These are phyloP conservation scores for Isabelozyma gotoi DNA, from an alignment of 805 yeast species.

Conservation along the genomic window DNA sequence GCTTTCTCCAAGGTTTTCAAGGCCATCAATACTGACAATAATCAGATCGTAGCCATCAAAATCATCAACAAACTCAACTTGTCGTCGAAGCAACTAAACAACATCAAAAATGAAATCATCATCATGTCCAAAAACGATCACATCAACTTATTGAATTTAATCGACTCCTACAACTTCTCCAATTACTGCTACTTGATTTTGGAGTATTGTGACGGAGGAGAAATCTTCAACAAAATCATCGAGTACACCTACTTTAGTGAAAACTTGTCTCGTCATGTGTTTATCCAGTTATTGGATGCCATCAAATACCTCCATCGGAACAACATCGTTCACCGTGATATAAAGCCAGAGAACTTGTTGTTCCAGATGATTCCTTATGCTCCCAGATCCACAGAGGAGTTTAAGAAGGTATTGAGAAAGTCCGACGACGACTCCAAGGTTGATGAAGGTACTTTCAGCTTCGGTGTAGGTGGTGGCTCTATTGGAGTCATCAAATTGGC, in stretches of 20 bases:
- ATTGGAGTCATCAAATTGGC: slow-evolving; percentile 66
- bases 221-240: slow-evolving; percentile 76
- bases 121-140: slow-evolving; percentile 68
- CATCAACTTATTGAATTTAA: slow-evolving; percentile 57
- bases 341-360: slow-evolving; percentile 76
- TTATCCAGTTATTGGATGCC: slow-evolving; percentile 68
- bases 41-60: slow-evolving; percentile 66
- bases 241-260: slow-evolving; percentile 76
- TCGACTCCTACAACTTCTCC: slow-evolving; percentile 51
- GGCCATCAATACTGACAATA: slow-evolving; percentile 45
- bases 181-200: slow-evolving; percentile 60
- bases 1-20: slow-evolving; percentile 86
- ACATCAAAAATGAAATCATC: slow-evolving; percentile 68
- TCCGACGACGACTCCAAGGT: slow-evolving; percentile 60
- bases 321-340: slow-evolving; percentile 76
- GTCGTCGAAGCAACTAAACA: slow-evolving; percentile 49
- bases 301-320: slow-evolving; percentile 66
- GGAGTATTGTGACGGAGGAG: slow-evolving; percentile 77
- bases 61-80: slow-evolving; percentile 64
- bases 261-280: slow-evolving; percentile 69
- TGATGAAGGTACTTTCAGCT: slow-evolving; percentile 60
- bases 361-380: slow-evolving; percentile 54
- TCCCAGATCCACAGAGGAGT: slow-evolving; percentile 36
- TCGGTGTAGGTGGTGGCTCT: slow-evolving; percentile 59
- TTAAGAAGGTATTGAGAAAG: slow-evolving; percentile 31